phyloP scores from a whole-genome alignment of 352 stramenopile genomes.

The Phytopythium sindhum region DNA sequence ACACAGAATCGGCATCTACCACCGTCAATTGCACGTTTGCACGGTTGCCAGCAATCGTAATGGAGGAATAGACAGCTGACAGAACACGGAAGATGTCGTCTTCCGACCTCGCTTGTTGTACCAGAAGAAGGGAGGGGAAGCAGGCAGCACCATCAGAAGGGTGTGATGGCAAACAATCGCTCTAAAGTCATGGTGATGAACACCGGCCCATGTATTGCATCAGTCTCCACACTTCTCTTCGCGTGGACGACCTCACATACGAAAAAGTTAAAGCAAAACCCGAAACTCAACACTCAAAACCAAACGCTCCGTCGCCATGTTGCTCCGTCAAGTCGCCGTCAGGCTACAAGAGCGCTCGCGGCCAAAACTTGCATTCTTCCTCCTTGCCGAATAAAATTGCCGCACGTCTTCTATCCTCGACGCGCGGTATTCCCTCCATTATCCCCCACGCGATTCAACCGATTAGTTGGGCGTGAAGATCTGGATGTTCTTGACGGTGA shows the following conservation, averaged over 20 bases:
- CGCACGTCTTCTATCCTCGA: neutral
- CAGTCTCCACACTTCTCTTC: neutral
- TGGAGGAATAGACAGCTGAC: neutral
- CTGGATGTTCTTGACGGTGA: constrained; percentile 75
- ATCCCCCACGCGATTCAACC: neutral
- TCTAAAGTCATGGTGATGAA: neutral
- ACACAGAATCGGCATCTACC: neutral
- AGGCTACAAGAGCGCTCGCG: neutral
- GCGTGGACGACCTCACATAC: neutral
- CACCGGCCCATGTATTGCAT: neutral
- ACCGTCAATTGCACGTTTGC: neutral
- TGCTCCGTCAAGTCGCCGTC: neutral
- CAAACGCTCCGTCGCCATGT: neutral
- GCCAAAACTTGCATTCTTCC: neutral
- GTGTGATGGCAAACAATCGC: neutral
- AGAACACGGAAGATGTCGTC: no score
- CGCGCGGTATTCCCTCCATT: neutral
- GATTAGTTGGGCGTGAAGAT: constrained; percentile 66
- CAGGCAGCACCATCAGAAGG: neutral
- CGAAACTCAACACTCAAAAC: neutral
- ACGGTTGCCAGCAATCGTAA: neutral
- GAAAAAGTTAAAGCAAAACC: neutral
- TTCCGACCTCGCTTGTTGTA: no score
- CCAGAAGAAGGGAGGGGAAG: no score
- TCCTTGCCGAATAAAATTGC: constrained; percentile 5